Conservation (phyloP, 306 rosid species). For the Vachellia pachyceras region DNA sequence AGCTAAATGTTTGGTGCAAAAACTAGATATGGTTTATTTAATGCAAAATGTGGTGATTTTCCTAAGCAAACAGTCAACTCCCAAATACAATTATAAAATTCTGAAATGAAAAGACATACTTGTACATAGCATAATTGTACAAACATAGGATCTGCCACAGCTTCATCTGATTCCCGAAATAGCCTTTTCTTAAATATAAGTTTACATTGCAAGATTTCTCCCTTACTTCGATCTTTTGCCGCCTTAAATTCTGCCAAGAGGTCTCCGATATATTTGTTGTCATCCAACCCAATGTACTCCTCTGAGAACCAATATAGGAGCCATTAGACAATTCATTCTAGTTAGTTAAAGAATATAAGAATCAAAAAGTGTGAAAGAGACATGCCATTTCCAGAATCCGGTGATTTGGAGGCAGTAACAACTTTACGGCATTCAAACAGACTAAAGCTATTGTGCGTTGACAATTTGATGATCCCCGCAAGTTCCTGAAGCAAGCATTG, state of each 20-base stretch:
- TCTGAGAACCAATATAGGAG: conserved; percentile 59
- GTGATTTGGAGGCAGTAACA: conserved; percentile 78
- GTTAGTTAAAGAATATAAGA: conserved; percentile 22
- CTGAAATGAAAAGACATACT: conserved; percentile 52
- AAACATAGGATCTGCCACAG: conserved; percentile 92
- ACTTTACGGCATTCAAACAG: conserved; percentile 93
- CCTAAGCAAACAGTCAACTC: conserved; percentile 25
- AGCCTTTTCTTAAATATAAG: conserved; percentile 85
- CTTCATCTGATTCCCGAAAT: conserved; percentile 94
- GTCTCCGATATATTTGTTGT: conserved; percentile 95
- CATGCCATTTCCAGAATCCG: conserved; percentile 84
- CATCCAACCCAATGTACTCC: conserved; percentile 92
- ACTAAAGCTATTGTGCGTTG: conserved; percentile 84
- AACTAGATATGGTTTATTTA: conserved; percentile 37
- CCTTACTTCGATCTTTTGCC: conserved; percentile 93
- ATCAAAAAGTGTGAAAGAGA: conserved; percentile 31
- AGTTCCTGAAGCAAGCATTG: conserved; percentile 73
- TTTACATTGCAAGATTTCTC: conserved; percentile 95
- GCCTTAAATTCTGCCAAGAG: conserved; percentile 85
- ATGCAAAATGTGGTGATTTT: neutral
- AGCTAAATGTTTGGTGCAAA: conserved; percentile 34
- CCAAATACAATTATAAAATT: conserved; percentile 32
- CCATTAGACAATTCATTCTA: conserved; percentile 40
- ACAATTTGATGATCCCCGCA: conserved; percentile 82
- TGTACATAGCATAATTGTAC: conserved; percentile 90